A percentile compares a stretch with the other conserved stretches of the same genome.
These are phyloP conservation scores for Ceratobasidium sp. DNA, from an alignment of 1,284 basidiomycete species.

Conservation along the genomic window DNA sequence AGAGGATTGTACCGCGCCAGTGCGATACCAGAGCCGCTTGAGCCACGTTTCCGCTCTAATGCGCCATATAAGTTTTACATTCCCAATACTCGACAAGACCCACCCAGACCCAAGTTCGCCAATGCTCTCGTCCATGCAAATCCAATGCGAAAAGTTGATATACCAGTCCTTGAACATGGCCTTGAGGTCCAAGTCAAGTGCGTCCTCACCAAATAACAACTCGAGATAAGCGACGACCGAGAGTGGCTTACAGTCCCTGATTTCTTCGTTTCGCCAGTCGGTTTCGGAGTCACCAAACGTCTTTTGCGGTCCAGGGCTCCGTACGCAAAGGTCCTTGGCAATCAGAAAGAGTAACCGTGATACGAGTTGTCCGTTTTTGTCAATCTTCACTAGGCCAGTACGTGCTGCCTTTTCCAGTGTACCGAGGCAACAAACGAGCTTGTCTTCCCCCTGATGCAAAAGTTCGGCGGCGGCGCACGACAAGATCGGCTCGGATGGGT, in stretches of 20 bases:
- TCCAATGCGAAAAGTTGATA: slow-evolving; percentile 14
- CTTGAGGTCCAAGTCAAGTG: too few species aligned
- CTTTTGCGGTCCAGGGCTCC: too few species aligned
- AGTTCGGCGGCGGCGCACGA: neutral
- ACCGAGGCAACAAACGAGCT: neutral
- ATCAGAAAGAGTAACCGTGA: neutral
- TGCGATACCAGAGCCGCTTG: neutral
- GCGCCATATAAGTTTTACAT: neutral
- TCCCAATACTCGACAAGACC: too few species aligned
- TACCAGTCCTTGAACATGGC: neutral
- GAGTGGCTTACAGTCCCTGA: neutral
- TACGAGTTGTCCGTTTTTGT: neutral
- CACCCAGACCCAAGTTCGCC: neutral
- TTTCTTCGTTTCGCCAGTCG: neutral
- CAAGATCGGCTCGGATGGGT: neutral
- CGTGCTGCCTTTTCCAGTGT: neutral
- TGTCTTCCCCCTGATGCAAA: neutral
- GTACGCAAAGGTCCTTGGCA: neutral
- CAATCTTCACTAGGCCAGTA: neutral
- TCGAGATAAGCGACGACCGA: neutral
- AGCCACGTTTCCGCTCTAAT: neutral
- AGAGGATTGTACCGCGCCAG: neutral
- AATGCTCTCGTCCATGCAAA: neutral
- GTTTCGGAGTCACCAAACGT: neutral
- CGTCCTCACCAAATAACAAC: neutral